Base-by-base conservation (phyloP, 768 basidiomycete species). In the Clitopilus hobsonii region DNA sequence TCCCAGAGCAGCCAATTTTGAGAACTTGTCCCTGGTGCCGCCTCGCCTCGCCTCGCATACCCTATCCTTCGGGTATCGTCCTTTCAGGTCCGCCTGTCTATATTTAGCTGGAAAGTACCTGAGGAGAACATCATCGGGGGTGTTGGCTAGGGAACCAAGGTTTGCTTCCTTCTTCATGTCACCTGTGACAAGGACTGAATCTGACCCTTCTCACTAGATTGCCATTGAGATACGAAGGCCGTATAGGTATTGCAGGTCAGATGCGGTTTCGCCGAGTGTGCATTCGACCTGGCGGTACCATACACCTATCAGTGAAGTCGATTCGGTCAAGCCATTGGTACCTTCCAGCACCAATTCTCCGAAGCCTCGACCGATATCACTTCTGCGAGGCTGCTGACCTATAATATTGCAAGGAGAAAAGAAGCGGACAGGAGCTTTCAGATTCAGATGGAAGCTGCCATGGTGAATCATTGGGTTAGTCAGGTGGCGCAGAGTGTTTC, bases 211-310 rank as follows among this genome's bases (percentile, higher is more conserved):
- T 49, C 24, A 47, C 56, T 36, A 88, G 84, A 88, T 96, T 65
- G 96, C 96, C 38, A 98, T 98, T 58, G 91, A 98, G 71, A 96
- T 95, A 98, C 67, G 96, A 98, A 72, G 85, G 90, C 53, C 91
- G 96, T 56, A 96, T 98, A 62, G 96, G 96, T 27, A 98, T 98
- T 59, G 97, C 96, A 14, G 96, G 92, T 0, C 97, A 99, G 71
- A 98, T 98, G 97, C 53, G 97, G 97, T 14, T 85, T 98, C 26
- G 97, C 97, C 1, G 94, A 98, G 65, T 97, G 96, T 22, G 95
- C 94, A 1, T 99, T 98, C 67, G 86, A 95, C 73, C 92, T 95
- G 67, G 82, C 91, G 1, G 91, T 98, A n/a, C 87, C 91, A 0
- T 97, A 97, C 70, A 92, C 97, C 1, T 97, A 91, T 71, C 82